phyloP scores from a whole-genome alignment of 768 basidiomycete species.

The Mycena kentingensis region DNA sequence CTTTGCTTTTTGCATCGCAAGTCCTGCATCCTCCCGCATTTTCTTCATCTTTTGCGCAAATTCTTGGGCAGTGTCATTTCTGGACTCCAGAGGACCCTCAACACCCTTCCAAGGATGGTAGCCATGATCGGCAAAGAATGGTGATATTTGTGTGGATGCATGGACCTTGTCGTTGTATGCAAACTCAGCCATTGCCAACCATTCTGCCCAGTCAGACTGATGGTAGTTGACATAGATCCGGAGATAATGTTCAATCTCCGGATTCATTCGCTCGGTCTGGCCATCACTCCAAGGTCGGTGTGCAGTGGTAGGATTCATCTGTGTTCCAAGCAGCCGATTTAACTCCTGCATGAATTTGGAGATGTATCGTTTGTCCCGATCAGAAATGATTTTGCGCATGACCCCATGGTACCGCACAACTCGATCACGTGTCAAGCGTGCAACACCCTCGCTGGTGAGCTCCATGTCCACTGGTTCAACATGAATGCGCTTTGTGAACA shows the following conservation, averaged over 20 bases:
- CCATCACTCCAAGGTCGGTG: slow-evolving; percentile 46
- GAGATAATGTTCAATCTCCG: too few relatives aligned
- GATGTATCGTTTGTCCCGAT: slow-evolving; percentile 19
- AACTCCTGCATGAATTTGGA: slow-evolving; percentile 32
- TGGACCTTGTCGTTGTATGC: slow-evolving; percentile 36
- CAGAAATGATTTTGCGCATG: slow-evolving; percentile 18
- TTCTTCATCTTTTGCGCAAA: slow-evolving; percentile 24
- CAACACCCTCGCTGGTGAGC: slow-evolving; percentile 22
- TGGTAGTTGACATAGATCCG: slow-evolving; percentile 30
- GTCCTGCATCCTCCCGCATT: slow-evolving; percentile 1
- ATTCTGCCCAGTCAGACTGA: slow-evolving; percentile 37
- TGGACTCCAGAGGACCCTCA: background rate
- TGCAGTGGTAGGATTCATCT: slow-evolving; percentile 34
- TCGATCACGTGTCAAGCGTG: slow-evolving; percentile 25
- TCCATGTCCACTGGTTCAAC: slow-evolving; percentile 3
- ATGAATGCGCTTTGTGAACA: background rate
- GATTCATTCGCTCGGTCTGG: slow-evolving; percentile 40
- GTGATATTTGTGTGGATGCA: slow-evolving; percentile 29
- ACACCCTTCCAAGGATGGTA: slow-evolving; percentile 19
- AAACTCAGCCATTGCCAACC: slow-evolving; percentile 36
- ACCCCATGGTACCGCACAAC: slow-evolving; percentile 24
- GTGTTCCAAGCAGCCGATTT: slow-evolving; percentile 29
- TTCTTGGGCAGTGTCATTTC: slow-evolving; percentile 17
- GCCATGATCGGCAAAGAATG: slow-evolving; percentile 34
- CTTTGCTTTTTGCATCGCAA: slow-evolving; percentile 20